Percentiles rank a stretch among this genome's conserved stretches.
These are phyloP conservation scores for Marasmius fiardii DNA, from an alignment of 1,284 basidiomycete genomes.

Conservation along the genomic window DNA sequence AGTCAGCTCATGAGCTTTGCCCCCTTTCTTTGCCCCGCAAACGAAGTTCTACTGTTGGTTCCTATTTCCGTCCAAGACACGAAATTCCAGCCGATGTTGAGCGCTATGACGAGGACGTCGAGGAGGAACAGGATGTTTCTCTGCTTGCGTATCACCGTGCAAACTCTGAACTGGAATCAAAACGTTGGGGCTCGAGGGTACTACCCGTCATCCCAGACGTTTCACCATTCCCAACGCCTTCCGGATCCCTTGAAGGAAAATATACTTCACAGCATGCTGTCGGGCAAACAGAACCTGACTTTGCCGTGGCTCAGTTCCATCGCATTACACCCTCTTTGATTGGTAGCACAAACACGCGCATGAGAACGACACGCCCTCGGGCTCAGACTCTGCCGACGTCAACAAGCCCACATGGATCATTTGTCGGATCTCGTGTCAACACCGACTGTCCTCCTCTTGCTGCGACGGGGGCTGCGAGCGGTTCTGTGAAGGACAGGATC, in stretches of 20 bases:
- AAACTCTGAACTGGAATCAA: neutral
- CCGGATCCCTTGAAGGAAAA: neutral
- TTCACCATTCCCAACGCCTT: neutral
- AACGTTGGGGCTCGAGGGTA: neutral
- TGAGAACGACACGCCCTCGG: neutral
- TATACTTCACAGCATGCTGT: neutral
- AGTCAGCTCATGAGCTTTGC: neutral
- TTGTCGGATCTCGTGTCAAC: neutral
- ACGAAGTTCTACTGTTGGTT: slow-evolving; percentile 10
- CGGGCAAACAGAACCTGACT: neutral
- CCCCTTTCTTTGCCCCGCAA: neutral
- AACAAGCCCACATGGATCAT: neutral
- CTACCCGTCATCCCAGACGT: neutral
- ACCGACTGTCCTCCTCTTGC: neutral
- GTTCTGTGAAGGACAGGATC: slow-evolving; percentile 30
- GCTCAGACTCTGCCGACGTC: neutral
- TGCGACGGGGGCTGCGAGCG: slow-evolving; percentile 2
- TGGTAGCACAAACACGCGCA: neutral
- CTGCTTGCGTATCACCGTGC: neutral
- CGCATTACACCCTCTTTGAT: neutral
- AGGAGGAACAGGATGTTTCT: neutral
- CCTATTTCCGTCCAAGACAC: slow-evolving; percentile 17
- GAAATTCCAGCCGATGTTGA: slow-evolving; percentile 17
- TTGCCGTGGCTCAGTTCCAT: slow-evolving; percentile 4
- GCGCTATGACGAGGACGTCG: neutral